Evolutionary conservation across 169 alveolate genomes (phyloP).

Genomic region (Perkinsus marinus): DNA sequence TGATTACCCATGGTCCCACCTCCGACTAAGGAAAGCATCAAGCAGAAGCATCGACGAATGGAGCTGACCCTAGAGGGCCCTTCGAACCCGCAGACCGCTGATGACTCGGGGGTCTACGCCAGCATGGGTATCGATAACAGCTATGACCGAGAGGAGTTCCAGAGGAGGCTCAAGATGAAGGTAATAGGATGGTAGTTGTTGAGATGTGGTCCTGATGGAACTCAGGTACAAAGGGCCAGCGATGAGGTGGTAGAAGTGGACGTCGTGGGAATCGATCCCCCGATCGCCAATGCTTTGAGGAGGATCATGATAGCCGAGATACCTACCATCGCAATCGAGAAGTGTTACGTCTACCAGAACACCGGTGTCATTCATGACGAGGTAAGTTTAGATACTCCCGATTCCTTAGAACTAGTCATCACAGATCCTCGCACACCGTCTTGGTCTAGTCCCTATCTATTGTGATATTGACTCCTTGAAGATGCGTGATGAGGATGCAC

Average conservation of each 20-base stretch:
- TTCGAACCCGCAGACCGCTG: background rate
- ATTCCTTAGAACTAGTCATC: background rate
- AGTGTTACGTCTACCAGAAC: conserved; percentile 61
- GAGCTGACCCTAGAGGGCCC: background rate
- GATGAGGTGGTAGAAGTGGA: conserved; percentile 22
- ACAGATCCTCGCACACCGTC: conserved; percentile 56
- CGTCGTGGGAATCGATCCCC: conserved; percentile 61
- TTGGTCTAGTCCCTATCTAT: conserved; percentile 70
- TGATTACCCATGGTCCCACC: background rate
- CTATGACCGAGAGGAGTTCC: background rate
- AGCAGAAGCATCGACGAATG: background rate
- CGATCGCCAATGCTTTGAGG: conserved; percentile 78
- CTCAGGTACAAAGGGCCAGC: background rate
- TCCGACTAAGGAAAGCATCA: background rate
- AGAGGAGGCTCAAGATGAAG: background rate
- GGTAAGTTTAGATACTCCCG: conserved; percentile 19
- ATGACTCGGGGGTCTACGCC: background rate
- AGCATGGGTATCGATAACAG: background rate
- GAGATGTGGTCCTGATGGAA: background rate
- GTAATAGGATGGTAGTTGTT: background rate
- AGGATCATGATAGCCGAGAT: conserved; percentile 79
- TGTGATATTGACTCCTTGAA: conserved; percentile 64
- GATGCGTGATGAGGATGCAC: conserved; percentile 43
- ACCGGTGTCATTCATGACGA: conserved; percentile 77
- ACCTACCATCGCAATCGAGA: conserved; percentile 82